Conservation (phyloP, 352 stramenopile genomes). For the Phytophthora ramorum region DNA sequence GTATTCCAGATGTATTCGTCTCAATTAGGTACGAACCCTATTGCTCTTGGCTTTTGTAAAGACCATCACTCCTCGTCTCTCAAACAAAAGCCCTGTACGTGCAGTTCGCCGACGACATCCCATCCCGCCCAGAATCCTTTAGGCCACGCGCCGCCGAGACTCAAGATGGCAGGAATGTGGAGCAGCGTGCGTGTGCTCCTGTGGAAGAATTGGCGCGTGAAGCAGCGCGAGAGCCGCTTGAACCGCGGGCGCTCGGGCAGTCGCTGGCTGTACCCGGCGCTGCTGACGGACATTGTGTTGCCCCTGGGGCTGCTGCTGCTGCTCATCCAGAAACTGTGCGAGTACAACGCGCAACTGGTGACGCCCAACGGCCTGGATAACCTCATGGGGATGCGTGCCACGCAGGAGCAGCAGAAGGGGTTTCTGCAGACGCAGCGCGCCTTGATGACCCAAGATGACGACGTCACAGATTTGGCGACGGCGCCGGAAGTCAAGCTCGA, state of each 20-base stretch:
- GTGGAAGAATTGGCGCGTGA: constrained; percentile 86
- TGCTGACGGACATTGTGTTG: constrained; percentile 75
- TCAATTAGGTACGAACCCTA: not conserved
- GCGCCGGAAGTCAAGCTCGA: constrained; percentile 12
- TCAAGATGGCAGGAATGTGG: constrained; percentile 34
- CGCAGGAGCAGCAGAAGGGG: not conserved
- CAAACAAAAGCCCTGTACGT: not conserved
- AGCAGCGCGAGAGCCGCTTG: constrained; percentile 81
- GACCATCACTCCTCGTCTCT: too few relatives aligned
- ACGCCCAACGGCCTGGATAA: constrained; percentile 11
- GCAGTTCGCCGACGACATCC: constrained; percentile 1
- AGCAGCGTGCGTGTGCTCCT: constrained; percentile 62
- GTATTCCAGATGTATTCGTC: not conserved
- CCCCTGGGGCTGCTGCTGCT: constrained; percentile 66
- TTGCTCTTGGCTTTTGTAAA: too few relatives aligned
- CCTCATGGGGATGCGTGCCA: constrained; percentile 10
- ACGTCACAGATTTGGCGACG: constrained; percentile 8
- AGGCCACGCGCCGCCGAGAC: not conserved
- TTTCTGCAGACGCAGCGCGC: constrained; percentile 16
- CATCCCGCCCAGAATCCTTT: constrained; percentile 14
- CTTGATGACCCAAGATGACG: constrained; percentile 2
- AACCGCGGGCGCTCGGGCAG: constrained; percentile 47
- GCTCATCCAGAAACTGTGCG: constrained; percentile 63
- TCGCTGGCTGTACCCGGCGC: constrained; percentile 70
- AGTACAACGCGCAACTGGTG: constrained; percentile 53